Evolutionary conservation across 495 filamentous ascomycete species (phyloP).

Genomic region (Thermothielavioides terrestris): DNA sequence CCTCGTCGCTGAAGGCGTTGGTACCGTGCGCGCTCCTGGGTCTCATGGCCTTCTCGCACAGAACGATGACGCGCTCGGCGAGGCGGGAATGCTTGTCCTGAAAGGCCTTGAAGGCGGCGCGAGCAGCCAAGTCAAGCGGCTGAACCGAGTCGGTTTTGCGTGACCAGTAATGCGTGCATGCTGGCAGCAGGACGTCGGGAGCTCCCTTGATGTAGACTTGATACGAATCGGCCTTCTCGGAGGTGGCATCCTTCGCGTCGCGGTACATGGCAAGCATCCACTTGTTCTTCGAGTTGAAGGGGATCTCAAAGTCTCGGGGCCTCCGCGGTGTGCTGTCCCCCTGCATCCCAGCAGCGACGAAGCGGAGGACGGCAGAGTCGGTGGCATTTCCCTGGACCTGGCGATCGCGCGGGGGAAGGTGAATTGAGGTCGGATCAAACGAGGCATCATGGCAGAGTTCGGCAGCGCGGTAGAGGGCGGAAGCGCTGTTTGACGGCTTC

Average conservation of each 20-base stretch:
- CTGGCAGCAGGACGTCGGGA: slow-evolving; percentile 29
- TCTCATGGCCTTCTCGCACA: background rate
- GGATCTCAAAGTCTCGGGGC: slow-evolving; percentile 37
- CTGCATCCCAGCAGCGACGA: slow-evolving; percentile 24
- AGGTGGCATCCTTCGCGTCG: slow-evolving; percentile 1
- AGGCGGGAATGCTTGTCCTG: background rate
- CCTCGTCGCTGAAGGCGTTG: slow-evolving; percentile 2
- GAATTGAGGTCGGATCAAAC: slow-evolving; percentile 14
- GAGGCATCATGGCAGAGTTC: slow-evolving; percentile 1
- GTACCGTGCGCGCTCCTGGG: background rate
- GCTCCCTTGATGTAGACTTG: slow-evolving; percentile 50
- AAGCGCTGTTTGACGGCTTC: slow-evolving; percentile 27
- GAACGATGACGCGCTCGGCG: background rate
- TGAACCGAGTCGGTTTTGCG: slow-evolving; percentile 30
- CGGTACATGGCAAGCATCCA: slow-evolving; percentile 47
- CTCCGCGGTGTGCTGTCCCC: slow-evolving; percentile 24
- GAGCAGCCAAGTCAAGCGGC: slow-evolving; percentile 46
- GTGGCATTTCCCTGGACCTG: slow-evolving; percentile 18
- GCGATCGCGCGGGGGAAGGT: slow-evolving; percentile 13
- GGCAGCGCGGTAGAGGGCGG: slow-evolving; percentile 15
- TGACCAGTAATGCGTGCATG: slow-evolving; percentile 16
- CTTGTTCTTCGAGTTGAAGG: slow-evolving; percentile 55
- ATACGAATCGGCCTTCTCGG: slow-evolving; percentile 16
- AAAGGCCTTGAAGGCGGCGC: slow-evolving; percentile 57
- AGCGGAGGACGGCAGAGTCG: slow-evolving; percentile 24